Base-by-base conservation (phyloP, 108 stramenopile species). In the Cylindrotheca closterium region DNA sequence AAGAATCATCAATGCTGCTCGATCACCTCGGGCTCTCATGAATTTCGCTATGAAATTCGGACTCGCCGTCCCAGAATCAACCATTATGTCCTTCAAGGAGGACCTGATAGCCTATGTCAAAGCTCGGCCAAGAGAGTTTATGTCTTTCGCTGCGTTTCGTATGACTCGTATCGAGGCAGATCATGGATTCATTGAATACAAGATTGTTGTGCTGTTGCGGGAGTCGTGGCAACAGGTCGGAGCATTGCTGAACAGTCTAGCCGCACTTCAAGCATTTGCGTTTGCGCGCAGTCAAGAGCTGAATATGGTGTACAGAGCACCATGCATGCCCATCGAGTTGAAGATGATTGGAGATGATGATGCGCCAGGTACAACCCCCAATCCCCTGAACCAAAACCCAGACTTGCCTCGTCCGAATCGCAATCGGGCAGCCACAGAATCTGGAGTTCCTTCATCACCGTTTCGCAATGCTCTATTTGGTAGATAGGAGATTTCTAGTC, bases 1-100 rank as follows among this genome's bases (percentile, higher is more conserved):
- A 15, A 47, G 85, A 48, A 81, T 87, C 63, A 81, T 87, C 63
- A 87, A 87, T 51, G 82, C 75, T 15, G 76, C 80, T n/a, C 66
- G 82, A 64, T 81, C 82, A 17, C 75, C 74, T 0, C 77, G 79
- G 55, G 80, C 80, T 0, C 34, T 57, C 0, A 33, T 79, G 15
- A 55, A 56, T 28, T 65, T 83, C 7, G 21, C 58, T 1, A 58
- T 87, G 33, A 83, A 83, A 53, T 83, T 87, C 56, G 79, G 81
- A 15, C 47, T 83, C 3, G 80, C 83, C 48, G 76, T 73, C 0
- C 74, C 74, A 10, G 77, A 79, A 29, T 18, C 65, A 7, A 81
- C 71, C 58, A 59, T 87, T 25, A 47, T 47, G 2, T 34, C 86
- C 0, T 84, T 86, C 48, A 64, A 80, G 28, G 46, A 58, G 37